A percentile compares a stretch with the other conserved stretches of the same genome.
phyloP scores from a whole-genome alignment of 768 basidiomycete genomes.

The Pisolithus orientalis region DNA sequence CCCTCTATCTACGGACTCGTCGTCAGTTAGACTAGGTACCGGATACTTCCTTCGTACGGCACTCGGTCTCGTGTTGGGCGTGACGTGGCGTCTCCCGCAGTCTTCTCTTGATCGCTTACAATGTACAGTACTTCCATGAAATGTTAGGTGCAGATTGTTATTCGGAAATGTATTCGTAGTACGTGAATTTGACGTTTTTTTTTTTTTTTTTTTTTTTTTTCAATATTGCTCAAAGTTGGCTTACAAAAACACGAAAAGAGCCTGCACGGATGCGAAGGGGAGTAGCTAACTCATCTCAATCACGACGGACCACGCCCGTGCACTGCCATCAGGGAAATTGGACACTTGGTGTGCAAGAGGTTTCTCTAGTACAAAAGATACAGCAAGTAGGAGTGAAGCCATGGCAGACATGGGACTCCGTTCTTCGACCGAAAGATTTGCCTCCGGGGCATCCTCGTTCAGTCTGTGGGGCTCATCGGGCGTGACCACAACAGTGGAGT shows the following conservation, averaged over 20 bases:
- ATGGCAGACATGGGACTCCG: neutral
- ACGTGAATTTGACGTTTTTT: neutral
- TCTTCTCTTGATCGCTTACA: too few species aligned
- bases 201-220: neutral
- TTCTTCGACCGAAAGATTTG: neutral
- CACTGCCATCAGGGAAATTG: slow-evolving; percentile 8
- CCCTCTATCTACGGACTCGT: too few species aligned
- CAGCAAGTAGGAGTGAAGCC: neutral
- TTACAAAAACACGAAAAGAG: slow-evolving; percentile 2
- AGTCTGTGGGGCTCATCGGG: neutral
- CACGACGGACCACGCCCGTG: slow-evolving; percentile 8
- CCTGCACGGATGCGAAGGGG: neutral
- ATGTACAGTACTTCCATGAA: slow-evolving; percentile 11
- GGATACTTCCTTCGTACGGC: too few species aligned
- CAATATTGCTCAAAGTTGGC: neutral
- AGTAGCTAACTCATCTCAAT: neutral
- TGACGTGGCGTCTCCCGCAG: too few species aligned
- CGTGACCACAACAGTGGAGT: neutral
- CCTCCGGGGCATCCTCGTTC: neutral
- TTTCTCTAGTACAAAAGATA: neutral
- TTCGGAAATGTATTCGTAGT: slow-evolving; percentile 14
- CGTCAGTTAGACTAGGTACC: too few species aligned
- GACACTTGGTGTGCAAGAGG: neutral
- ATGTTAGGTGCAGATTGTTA: slow-evolving; percentile 15
- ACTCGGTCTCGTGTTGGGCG: too few species aligned